Evolutionary conservation across 352 stramenopile species (phyloP).

Genomic region (Phytophthora syringae): DNA sequence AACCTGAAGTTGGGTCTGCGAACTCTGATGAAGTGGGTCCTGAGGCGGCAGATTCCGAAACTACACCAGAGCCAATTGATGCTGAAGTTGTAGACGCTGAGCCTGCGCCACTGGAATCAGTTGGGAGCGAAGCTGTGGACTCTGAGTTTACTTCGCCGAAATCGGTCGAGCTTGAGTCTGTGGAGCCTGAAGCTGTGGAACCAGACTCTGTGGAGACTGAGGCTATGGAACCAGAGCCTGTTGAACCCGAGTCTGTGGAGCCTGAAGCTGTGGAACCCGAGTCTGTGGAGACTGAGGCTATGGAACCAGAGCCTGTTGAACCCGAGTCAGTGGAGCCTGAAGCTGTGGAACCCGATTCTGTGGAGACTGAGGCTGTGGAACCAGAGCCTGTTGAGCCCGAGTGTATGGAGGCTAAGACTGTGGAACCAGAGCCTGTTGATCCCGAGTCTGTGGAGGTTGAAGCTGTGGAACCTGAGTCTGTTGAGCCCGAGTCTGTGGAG

Average conservation of each 20-base stretch:
- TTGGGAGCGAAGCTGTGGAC: not conserved
- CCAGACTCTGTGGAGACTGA: too few species aligned
- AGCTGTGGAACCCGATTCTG: not conserved
- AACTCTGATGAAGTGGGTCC: not conserved
- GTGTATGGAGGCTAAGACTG: not conserved
- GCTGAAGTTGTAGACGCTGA: not conserved
- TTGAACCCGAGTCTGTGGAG: not conserved
- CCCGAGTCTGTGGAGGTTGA: too few species aligned
- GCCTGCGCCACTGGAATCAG: not conserved
- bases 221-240: too few species aligned
- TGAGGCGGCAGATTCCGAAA: not conserved
- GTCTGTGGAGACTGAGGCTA: too few species aligned
- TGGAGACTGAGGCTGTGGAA: too few species aligned
- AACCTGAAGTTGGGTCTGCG: not conserved
- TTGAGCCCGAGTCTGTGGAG: not conserved
- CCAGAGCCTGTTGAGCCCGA: not conserved
- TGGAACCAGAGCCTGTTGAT: not conserved
- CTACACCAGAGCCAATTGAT: too few species aligned
- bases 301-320: not conserved
- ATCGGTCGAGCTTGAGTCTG: not conserved
- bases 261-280: not conserved
- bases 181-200: not conserved
- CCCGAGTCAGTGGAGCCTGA: not conserved
- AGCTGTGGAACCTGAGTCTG: not conserved
- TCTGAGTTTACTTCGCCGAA: too few species aligned